Percentiles rank a stretch among this genome's conserved stretches.
Conservation (phyloP, 108 stramenopile species). For the Fistulifera solaris region DNA sequence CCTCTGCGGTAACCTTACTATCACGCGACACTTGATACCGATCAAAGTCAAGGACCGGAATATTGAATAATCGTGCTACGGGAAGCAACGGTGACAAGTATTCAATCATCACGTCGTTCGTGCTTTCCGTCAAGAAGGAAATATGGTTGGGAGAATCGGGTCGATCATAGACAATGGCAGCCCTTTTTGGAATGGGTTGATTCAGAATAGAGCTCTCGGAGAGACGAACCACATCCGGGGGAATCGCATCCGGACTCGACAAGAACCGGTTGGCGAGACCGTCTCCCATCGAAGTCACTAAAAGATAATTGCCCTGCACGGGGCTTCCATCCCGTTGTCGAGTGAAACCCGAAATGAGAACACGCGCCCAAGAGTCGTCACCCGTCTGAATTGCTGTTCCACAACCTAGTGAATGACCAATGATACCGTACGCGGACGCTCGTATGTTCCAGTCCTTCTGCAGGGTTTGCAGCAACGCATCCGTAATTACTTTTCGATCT, state of each 20-base stretch:
- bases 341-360: constrained; percentile 49
- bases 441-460: constrained; percentile 22
- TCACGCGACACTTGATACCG: constrained; percentile 47
- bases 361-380: constrained; percentile 59
- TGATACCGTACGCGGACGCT: constrained; percentile 38
- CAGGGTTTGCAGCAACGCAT: constrained; percentile 23
- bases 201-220: neutral
- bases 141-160: constrained; percentile 69
- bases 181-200: constrained; percentile 15
- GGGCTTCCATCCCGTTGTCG: constrained; percentile 13
- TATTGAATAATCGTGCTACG: constrained; percentile 38
- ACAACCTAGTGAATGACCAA: constrained; percentile 69
- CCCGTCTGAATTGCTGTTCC: constrained; percentile 53
- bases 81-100: constrained; percentile 70
- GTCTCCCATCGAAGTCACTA: constrained; percentile 53
- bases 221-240: constrained; percentile 9
- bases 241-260: constrained; percentile 16
- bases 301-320: constrained; percentile 21
- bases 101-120: constrained; percentile 65
- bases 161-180: constrained; percentile 43
- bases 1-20: constrained; percentile 30
- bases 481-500: constrained; percentile 42
- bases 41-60: constrained; percentile 75
- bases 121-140: constrained; percentile 54
- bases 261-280: constrained; percentile 17